Evolutionary conservation across 2,329 filamentous ascomycete genomes (phyloP).

Genomic region (Lachnellula hyalina): DNA sequence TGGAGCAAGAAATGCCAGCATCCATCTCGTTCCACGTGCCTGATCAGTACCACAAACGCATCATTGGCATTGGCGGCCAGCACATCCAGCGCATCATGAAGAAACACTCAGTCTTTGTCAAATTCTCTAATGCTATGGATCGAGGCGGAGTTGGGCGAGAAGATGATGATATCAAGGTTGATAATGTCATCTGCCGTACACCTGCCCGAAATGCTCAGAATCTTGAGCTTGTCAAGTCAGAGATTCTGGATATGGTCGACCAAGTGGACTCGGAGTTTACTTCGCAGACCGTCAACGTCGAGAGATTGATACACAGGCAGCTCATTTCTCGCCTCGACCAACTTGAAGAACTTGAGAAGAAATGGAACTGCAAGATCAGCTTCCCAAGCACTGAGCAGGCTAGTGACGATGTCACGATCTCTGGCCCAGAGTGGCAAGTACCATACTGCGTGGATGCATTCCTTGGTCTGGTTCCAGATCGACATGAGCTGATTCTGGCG

Average conservation of each 20-base stretch:
- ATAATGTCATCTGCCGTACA: conserved; percentile 98
- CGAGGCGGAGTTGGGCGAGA: conserved; percentile 85
- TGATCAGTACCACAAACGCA: conserved; percentile 98
- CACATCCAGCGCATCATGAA: conserved; percentile 99
- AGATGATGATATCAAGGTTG: conserved; percentile 96
- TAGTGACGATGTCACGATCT: conserved; percentile 92
- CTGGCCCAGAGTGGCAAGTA: conserved; percentile 96
- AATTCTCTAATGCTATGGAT: conserved; percentile 99
- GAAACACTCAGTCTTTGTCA: conserved; percentile 99
- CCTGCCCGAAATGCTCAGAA: conserved; percentile 96
- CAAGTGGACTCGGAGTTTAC: conserved; percentile 84
- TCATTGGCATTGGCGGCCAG: conserved; percentile 96
- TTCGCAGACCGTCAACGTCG: conserved; percentile 86
- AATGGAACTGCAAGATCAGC: conserved; percentile 99
- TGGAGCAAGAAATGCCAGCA: conserved; percentile 98
- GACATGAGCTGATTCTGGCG: conserved; percentile 82
- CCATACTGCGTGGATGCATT: conserved; percentile 95
- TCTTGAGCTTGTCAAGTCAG: conserved; percentile 92
- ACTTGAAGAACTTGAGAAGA: conserved; percentile 94
- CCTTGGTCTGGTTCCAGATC: conserved; percentile 95
- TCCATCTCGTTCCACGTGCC: conserved; percentile 99
- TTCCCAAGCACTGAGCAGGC: conserved; percentile 97
- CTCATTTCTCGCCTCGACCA: conserved; percentile 82
- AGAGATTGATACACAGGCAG: conserved; percentile 91
- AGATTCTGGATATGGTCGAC: conserved; percentile 99